Base-by-base conservation (phyloP, 495 filamentous ascomycete genomes). In the Bryoglossum gracile region DNA sequence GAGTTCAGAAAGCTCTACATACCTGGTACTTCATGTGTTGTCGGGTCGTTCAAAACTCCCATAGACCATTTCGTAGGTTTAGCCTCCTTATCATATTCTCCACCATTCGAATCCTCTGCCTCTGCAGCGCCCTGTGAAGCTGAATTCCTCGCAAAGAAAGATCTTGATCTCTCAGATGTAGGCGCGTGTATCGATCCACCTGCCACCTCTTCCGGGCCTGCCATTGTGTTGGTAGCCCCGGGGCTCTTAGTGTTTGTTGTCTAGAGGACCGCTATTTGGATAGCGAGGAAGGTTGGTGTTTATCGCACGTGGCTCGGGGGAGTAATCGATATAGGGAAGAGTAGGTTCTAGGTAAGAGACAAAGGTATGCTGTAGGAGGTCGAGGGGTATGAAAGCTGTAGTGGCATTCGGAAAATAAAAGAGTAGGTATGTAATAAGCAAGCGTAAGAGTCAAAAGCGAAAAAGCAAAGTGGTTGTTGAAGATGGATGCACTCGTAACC, bases 11-110 rank as follows among this genome's bases (percentile, higher is more conserved):
- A n/a, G n/a, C n/a, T n/a, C n/a, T 21, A 43, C 77, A 51, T 68
- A 90, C 91, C 91, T 56, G 91, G 92, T 17, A 97, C 92, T 68
- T 95, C 87, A 30, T 94, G 86, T 0, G 91, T 96, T 41, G 82
- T 65, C 48, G 62, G 75, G 56, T 94, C 88, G 61, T 89, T 90
- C 28, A 95, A 62, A 16, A 97, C 83, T 30, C 90, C 91, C 68
- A 96, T 71, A 6, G 74, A 87, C 75, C 85, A 88, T 68, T 71
- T 79, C 65, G 57, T 60, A 19, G 57, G 57, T 48, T 52, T 53
- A 48, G 25, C 42, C 30, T 8, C 17, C 14, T 38, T 36, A 11
- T 54, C 36, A 4, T 35, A 48, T 17, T 53, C 30, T 11, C 24
- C 25, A 3, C 32, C 49, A 4, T 45, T 40, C 14, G 16, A 11